Base-by-base conservation (phyloP, 331 rosid species). In the Pyracantha coccinea region DNA sequence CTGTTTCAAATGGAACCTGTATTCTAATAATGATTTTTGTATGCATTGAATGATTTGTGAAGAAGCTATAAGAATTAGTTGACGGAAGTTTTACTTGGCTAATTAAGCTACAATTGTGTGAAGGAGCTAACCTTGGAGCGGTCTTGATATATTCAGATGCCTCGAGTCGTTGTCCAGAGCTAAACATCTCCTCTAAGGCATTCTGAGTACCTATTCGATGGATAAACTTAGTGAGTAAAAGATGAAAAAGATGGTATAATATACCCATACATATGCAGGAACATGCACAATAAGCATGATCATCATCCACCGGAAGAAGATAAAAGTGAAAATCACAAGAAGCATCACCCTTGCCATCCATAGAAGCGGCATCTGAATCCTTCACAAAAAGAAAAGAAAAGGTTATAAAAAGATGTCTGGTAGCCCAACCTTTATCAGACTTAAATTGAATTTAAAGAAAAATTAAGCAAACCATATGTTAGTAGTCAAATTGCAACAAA, bases 321-420 rank as follows among this genome's bases (percentile, higher is more conserved):
- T 41, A 25, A 69, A 44, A 31, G 21, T 7, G 24, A 14, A 47
- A 64, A 60, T 66, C 19, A 50, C 25, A 20, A 57, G 57, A 20
- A 57, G 45, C 47, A 72, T 78, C 82, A 59, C 64, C 55, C 16
- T 78, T 82, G 82, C 87, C 89, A 81, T 78, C 79, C 71, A 78
- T 68, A 44, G 80, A 79, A 81, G 76, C 81, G 59, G 80, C 79
- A 78, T 82, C 84, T 76, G 66, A 70, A 27, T 74, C 96, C 97
- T 93, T 72, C 65, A 64, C 67, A 72, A 69, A 4, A 58, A 19
- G 17, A 69, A 47, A 28, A 9, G 4, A 50, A 53, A 12, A 69
- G 27, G 57, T 69, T 28, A 69, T 1, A 7, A 68, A 31, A 68
- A 16, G 8, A 44, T 0, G 45, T 23, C 33, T 14, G 0, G 5